A percentile compares a stretch with the other conserved stretches of the same genome.
Evolutionary conservation across 1,139 yeast genomes (phyloP).

Genomic region (Geotrichum carabidarum): DNA sequence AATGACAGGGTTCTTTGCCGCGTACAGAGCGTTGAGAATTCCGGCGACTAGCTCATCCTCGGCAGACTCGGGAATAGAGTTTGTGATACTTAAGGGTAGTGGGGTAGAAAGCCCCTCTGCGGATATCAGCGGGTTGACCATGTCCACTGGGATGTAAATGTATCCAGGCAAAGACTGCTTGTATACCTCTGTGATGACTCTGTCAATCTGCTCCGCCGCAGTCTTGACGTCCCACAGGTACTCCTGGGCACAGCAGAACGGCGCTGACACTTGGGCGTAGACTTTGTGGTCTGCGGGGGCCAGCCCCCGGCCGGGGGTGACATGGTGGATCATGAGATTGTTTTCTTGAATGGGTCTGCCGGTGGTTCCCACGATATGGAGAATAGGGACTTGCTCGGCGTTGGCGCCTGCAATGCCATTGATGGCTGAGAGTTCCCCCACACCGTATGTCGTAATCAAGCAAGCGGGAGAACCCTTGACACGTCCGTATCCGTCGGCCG

Average conservation of each 20-base stretch:
- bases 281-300: constrained; percentile 56
- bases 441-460: constrained; percentile 63
- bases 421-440: constrained; percentile 79
- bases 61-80: constrained; percentile 23
- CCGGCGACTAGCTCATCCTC: constrained; percentile 43
- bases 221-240: constrained; percentile 46
- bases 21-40: constrained; percentile 50
- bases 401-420: constrained; percentile 81
- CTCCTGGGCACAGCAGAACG: constrained; percentile 56
- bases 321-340: constrained; percentile 53
- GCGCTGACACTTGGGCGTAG: constrained; percentile 57
- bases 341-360: constrained; percentile 44
- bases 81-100: constrained; percentile 30
- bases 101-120: constrained; percentile 36
- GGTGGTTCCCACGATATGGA: constrained; percentile 81
- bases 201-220: constrained; percentile 59
- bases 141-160: constrained; percentile 66
- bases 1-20: constrained; percentile 54
- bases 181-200: constrained; percentile 53
- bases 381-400: constrained; percentile 71
- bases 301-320: constrained; percentile 47
- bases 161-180: constrained; percentile 71
- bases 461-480: constrained; percentile 42
- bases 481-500: constrained; percentile 75
- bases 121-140: constrained; percentile 51